Evolutionary conservation across 257 asterid species (phyloP).

Genomic region (Solanum ahanhuiri): DNA sequence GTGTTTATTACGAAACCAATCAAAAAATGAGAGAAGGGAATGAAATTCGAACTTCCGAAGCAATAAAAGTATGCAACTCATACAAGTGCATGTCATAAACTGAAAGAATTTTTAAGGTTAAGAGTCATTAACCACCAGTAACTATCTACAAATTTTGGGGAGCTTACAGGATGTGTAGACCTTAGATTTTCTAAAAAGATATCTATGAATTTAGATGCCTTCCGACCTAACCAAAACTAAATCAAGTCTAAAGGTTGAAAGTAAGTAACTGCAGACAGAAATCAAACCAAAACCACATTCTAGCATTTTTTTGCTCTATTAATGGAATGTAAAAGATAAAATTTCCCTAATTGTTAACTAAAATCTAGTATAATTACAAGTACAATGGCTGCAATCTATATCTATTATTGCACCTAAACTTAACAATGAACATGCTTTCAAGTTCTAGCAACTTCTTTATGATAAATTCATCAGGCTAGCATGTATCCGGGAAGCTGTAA

Average conservation of each 20-base stretch:
- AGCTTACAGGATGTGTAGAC: neutral
- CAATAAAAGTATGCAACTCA: neutral
- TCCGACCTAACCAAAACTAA: neutral
- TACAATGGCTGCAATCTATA: neutral
- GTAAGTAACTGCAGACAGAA: neutral
- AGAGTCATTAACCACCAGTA: neutral
- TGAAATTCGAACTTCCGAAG: neutral
- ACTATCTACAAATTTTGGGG: neutral
- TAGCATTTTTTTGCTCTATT: neutral
- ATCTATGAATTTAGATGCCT: neutral
- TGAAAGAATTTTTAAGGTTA: neutral
- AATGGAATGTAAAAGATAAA: neutral
- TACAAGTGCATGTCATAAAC: neutral
- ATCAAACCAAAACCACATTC: neutral
- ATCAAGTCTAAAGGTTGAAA: neutral
- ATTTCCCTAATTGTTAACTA: neutral
- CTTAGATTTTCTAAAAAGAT: neutral
- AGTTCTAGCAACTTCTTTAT: neutral
- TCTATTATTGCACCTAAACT: neutral
- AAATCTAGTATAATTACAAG: neutral
- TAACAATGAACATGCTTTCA: neutral
- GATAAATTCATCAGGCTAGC: neutral
- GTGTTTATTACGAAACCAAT: neutral
- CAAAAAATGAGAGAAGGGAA: neutral
- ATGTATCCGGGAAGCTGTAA: neutral